Evolutionary conservation across 371 early-diverging fungal genomes (phyloP).

Genomic region (Syncephalastrum sp.): DNA sequence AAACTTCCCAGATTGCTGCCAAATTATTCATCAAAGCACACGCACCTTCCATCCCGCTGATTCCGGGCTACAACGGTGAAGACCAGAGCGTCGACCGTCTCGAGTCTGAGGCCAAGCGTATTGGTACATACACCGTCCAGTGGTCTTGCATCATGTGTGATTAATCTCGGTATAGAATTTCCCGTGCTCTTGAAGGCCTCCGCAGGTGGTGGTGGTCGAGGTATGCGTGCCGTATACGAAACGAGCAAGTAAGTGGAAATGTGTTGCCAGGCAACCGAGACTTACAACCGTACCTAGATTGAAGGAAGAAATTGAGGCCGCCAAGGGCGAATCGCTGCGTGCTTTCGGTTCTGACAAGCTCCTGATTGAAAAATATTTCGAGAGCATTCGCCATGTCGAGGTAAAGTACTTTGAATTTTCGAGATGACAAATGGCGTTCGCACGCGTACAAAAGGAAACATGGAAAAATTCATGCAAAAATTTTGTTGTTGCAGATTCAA

Average conservation of each 20-base stretch:
- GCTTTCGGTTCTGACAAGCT: slow-evolving; percentile 90
- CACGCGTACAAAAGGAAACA: not conserved
- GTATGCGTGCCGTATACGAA: slow-evolving; percentile 74
- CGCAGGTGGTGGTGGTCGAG: slow-evolving; percentile 93
- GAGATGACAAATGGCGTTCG: no score
- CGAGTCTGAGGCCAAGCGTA: slow-evolving; percentile 50
- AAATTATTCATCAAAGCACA: slow-evolving; percentile 47
- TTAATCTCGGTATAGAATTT: slow-evolving; percentile 52
- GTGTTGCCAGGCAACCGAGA: not conserved
- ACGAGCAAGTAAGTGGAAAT: slow-evolving; percentile 27
- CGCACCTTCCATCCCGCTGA: slow-evolving; percentile 78
- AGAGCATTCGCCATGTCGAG: slow-evolving; percentile 89
- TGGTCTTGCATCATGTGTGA: not conserved
- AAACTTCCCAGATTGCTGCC: slow-evolving; percentile 63
- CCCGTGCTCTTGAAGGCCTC: slow-evolving; percentile 90
- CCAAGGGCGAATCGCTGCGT: slow-evolving; percentile 81
- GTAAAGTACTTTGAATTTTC: slow-evolving; percentile 26
- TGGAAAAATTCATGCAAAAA: slow-evolving; percentile 3
- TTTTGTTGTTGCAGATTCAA: slow-evolving; percentile 55
- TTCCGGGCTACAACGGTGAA: slow-evolving; percentile 92
- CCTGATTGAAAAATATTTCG: slow-evolving; percentile 93
- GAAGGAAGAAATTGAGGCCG: slow-evolving; percentile 53
- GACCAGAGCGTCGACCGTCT: slow-evolving; percentile 56
- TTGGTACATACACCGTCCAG: slow-evolving; percentile 30
- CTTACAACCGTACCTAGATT: slow-evolving; percentile 31